Conservation (phyloP, 148 eudicot genomes). For the Polygonum maritimum region DNA sequence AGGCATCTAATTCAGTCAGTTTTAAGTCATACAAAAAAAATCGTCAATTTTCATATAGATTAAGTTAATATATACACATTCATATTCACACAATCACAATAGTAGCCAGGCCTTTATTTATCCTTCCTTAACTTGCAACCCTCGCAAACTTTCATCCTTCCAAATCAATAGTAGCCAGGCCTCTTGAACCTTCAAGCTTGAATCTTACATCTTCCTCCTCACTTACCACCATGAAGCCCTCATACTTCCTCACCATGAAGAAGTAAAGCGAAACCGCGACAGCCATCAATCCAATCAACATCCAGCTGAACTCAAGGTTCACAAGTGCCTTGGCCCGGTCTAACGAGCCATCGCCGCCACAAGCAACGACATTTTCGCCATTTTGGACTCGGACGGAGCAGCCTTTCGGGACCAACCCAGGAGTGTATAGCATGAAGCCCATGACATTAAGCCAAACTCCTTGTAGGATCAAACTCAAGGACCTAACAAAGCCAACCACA, state of each 20-base stretch:
- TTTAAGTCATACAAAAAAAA: no score
- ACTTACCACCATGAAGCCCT: conserved; percentile 8
- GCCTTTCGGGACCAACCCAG: conserved; percentile 27
- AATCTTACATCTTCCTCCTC: conserved; percentile 9
- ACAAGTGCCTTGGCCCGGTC: conserved; percentile 34
- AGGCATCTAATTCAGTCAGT: no score
- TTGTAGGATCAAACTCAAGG: conserved; percentile 25
- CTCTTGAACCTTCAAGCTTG: neutral
- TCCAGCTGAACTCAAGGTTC: conserved; percentile 29
- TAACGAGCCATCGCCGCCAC: conserved; percentile 17
- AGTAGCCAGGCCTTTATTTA: neutral
- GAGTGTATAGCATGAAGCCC: conserved; percentile 39
- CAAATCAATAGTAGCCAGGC: neutral
- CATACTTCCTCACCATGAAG: conserved; percentile 11
- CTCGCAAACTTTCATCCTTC: neutral
- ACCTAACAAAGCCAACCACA: conserved; percentile 23
- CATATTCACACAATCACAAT: conserved; percentile 12
- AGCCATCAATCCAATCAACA: conserved; percentile 23
- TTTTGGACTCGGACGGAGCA: conserved; percentile 17
- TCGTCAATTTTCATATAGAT: no score
- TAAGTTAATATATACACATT: neutral
- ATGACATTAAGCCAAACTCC: conserved; percentile 36
- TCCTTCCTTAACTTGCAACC: conserved; percentile 11
- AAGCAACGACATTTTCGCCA: conserved; percentile 17
- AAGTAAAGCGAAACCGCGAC: conserved; percentile 21